A percentile compares a stretch with the other conserved stretches of the same genome.
phyloP scores from a whole-genome alignment of 2,329 filamentous ascomycete genomes.

The Hypoxylon sp. region DNA sequence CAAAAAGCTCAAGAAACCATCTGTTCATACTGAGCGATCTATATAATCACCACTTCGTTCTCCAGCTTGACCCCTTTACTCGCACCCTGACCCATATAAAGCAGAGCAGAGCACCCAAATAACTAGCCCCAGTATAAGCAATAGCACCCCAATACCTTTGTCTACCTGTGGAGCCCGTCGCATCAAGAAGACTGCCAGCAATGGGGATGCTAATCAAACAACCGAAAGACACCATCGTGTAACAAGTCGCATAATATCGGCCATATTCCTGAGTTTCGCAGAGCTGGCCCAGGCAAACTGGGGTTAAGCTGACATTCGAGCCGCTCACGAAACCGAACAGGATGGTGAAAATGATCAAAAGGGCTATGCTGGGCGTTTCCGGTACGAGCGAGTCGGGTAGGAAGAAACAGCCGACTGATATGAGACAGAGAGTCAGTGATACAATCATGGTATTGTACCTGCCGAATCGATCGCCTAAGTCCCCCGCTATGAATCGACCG shows the following conservation, averaged over 20 bases:
- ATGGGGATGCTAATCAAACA: conserved; percentile 13
- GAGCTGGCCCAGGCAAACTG: conserved; percentile 13
- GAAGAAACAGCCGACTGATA: conserved; percentile 12
- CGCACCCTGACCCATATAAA: conserved; percentile 7
- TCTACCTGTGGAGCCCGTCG: background rate
- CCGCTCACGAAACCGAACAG: conserved; percentile 8
- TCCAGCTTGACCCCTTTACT: conserved; percentile 1
- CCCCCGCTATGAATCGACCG: conserved; percentile 3
- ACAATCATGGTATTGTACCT: conserved; percentile 11
- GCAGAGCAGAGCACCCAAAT: conserved; percentile 3
- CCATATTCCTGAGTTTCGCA: conserved; percentile 20
- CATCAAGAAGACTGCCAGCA: conserved; percentile 7
- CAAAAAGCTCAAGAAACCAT: too few species aligned
- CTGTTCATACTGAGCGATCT: too few species aligned
- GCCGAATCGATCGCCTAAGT: conserved; percentile 13
- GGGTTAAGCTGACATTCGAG: conserved; percentile 11
- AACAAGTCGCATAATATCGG: conserved; percentile 2
- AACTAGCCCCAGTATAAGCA: conserved; percentile 4
- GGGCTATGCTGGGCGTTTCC: conserved; percentile 5
- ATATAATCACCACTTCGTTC: background rate
- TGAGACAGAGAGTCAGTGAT: conserved; percentile 1
- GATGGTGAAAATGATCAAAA: conserved; percentile 11
- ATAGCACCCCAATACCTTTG: conserved; percentile 7
- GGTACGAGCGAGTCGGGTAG: conserved; percentile 7
- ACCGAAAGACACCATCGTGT: conserved; percentile 4